A percentile compares a stretch with the other conserved stretches of the same genome.
Conservation (phyloP, 1,139 yeast genomes). For the Suhomyces bolitotheri region DNA sequence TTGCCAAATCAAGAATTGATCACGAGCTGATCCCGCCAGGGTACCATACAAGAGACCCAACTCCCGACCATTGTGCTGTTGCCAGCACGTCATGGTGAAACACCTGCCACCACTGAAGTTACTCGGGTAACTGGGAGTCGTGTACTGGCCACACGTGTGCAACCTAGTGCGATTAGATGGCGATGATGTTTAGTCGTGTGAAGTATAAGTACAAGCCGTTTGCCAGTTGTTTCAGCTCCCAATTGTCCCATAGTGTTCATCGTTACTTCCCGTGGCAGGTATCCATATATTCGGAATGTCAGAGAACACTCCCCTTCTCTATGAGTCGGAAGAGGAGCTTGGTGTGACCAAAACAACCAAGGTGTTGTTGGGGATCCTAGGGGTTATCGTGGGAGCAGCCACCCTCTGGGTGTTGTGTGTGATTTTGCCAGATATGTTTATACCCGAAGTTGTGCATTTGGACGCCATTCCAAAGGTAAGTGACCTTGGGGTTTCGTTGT, state of each 20-base stretch:
- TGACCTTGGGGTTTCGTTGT: conserved; percentile 26
- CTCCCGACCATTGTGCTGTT: too few species aligned
- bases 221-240: too few species aligned
- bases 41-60: too few species aligned
- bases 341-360: conserved; percentile 20
- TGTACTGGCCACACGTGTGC: too few species aligned
- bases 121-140: too few species aligned
- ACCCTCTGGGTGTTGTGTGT: conserved; percentile 35
- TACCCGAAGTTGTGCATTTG: conserved; percentile 35
- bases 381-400: conserved; percentile 20
- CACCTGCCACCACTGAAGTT: too few species aligned
- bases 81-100: too few species aligned
- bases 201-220: conserved; percentile 1
- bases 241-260: too few species aligned
- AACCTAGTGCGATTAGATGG: too few species aligned
- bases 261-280: too few species aligned
- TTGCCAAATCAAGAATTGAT: too few species aligned
- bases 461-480: conserved; percentile 29
- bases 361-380: conserved; percentile 17
- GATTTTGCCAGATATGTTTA: conserved; percentile 35
- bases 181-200: conserved; percentile 2
- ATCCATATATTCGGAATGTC: conserved; percentile 9
- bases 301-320: conserved; percentile 20
- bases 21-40: too few species aligned
- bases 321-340: conserved; percentile 20